Percentiles rank a stretch among this genome's conserved stretches.
phyloP scores from a whole-genome alignment of 2,329 filamentous ascomycete genomes.

The Beauveria brongniartii region DNA sequence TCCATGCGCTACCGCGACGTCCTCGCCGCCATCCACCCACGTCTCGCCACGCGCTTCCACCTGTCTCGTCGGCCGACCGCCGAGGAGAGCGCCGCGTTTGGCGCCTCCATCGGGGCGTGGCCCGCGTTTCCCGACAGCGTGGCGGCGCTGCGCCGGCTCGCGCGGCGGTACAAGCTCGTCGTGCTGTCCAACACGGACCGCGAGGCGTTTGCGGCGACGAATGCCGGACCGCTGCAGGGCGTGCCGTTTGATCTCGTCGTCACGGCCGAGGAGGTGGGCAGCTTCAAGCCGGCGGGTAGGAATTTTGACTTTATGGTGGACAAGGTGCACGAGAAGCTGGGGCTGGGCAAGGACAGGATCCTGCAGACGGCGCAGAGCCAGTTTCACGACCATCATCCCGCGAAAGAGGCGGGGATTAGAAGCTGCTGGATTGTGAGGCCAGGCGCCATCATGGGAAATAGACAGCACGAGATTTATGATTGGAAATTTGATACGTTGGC shows the following conservation, averaged over 20 bases:
- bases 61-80: conserved; percentile 25
- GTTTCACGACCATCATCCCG: conserved; percentile 61
- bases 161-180: conserved; percentile 44
- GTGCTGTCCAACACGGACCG: conserved; percentile 51
- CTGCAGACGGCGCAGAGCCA: conserved; percentile 62
- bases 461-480: conserved; percentile 34
- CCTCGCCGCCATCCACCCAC: conserved; percentile 39
- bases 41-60: conserved; percentile 36
- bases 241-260: conserved; percentile 52
- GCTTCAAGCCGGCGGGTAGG: conserved; percentile 57
- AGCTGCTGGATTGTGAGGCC: conserved; percentile 53
- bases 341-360: conserved; percentile 45
- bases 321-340: conserved; percentile 45
- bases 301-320: conserved; percentile 61
- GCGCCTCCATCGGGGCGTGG: conserved; percentile 45
- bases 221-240: conserved; percentile 37
- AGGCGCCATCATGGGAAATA: conserved; percentile 30
- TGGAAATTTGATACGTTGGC: conserved; percentile 50
- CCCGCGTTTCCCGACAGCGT: conserved; percentile 53
- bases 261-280: conserved; percentile 63
- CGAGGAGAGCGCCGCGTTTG: conserved; percentile 40
- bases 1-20: conserved; percentile 51
- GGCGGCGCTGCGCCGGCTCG: conserved; percentile 41
- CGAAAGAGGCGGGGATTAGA: conserved; percentile 48
- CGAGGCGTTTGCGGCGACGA: conserved; percentile 37